Evolutionary conservation across 441 rosid species (phyloP).

Genomic region (Croton laevigatus): DNA sequence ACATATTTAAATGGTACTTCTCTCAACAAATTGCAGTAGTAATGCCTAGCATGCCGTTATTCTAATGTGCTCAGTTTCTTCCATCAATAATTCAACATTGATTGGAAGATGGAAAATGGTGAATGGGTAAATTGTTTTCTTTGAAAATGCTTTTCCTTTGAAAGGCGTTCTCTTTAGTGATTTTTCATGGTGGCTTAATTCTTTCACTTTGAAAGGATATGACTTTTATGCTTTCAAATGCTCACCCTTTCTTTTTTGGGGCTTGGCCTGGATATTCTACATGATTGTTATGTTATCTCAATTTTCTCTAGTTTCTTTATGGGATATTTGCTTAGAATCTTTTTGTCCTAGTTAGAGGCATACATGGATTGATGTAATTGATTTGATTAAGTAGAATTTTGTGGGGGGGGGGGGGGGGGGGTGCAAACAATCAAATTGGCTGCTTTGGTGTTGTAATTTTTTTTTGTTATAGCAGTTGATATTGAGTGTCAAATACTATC

Average conservation of each 20-base stretch:
- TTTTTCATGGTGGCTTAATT: neutral
- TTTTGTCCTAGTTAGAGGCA: neutral
- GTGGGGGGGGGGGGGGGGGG: neutral
- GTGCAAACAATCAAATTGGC: neutral
- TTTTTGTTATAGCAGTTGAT: neutral
- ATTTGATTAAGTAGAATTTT: no score
- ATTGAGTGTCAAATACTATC: no score
- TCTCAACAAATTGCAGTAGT: neutral
- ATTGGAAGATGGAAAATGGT: conserved; percentile 3
- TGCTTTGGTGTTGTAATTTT: neutral
- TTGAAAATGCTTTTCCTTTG: neutral
- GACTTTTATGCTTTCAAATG: neutral
- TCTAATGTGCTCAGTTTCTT: conserved; percentile 7
- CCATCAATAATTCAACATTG: neutral
- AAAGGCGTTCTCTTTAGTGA: neutral
- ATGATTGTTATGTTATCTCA: neutral
- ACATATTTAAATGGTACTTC: neutral
- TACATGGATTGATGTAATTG: neutral
- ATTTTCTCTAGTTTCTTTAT: neutral
- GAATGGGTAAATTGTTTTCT: conserved; percentile 1
- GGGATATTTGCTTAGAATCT: neutral
- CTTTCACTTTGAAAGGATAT: neutral
- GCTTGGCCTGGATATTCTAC: neutral
- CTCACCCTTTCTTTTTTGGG: neutral
- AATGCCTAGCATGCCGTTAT: neutral